Evolutionary conservation across 352 stramenopile species (phyloP).

Genomic region (Pythium biforme): DNA sequence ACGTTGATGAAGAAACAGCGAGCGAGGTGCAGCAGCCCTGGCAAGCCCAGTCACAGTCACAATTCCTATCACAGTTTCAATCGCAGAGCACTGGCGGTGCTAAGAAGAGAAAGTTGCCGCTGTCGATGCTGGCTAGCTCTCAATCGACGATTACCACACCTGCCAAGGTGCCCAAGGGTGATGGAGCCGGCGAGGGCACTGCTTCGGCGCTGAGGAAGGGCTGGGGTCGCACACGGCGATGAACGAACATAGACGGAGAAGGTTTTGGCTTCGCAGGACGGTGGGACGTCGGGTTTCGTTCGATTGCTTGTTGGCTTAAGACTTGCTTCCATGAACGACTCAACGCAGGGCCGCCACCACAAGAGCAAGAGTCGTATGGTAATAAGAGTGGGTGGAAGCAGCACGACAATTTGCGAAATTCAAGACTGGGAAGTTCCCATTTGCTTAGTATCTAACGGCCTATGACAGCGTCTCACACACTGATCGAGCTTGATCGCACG

Average conservation of each 20-base stretch:
- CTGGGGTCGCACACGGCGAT: slow-evolving; percentile 65
- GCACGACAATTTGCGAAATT: too few species aligned
- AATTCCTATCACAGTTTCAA: slow-evolving; percentile 45
- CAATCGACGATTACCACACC: slow-evolving; percentile 33
- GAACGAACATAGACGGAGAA: slow-evolving; percentile 10
- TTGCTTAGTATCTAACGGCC: not conserved
- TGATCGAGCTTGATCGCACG: not conserved
- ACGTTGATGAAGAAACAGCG: not conserved
- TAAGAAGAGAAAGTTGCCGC: slow-evolving; percentile 62
- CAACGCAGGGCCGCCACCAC: too few species aligned
- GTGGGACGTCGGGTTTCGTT: too few species aligned
- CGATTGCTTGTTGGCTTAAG: too few species aligned
- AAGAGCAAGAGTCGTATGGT: too few species aligned
- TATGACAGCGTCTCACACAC: not conserved
- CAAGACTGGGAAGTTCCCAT: not conserved
- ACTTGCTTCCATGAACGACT: too few species aligned
- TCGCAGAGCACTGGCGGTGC: slow-evolving; percentile 21
- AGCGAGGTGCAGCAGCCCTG: slow-evolving; percentile 24
- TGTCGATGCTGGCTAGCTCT: slow-evolving; percentile 66
- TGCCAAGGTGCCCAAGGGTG: slow-evolving; percentile 13
- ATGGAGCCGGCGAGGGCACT: slow-evolving; percentile 8
- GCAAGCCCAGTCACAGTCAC: slow-evolving; percentile 40
- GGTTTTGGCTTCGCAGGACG: too few species aligned
- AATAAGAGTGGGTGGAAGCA: too few species aligned
- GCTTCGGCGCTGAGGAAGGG: slow-evolving; percentile 48